Conservation (phyloP, 148 eudicot species). For the Rhododendron vialii region DNA sequence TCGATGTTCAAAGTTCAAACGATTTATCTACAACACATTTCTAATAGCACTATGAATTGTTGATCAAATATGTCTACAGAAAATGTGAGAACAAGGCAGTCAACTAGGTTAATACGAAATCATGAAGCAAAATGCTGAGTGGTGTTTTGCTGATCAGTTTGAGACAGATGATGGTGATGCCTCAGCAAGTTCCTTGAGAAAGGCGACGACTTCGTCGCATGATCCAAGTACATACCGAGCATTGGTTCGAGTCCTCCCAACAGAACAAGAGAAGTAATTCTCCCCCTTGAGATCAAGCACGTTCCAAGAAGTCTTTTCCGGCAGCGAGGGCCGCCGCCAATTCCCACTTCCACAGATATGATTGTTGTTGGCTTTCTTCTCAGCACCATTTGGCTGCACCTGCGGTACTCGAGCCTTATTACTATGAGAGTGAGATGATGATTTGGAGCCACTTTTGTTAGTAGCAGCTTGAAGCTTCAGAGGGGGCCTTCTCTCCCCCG, state of each 20-base stretch:
- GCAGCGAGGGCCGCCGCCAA: conserved; percentile 27
- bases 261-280: conserved; percentile 90
- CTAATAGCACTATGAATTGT: neutral
- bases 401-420: conserved; percentile 10
- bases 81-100: neutral
- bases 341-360: conserved; percentile 4
- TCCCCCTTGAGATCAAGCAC: conserved; percentile 88
- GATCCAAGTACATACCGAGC: conserved; percentile 69
- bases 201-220: conserved; percentile 77
- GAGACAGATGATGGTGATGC: conserved; percentile 23
- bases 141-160: neutral
- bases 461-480: conserved; percentile 39
- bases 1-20: neutral
- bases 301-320: conserved; percentile 63
- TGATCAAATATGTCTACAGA: neutral
- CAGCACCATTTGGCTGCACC: conserved; percentile 22
- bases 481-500: conserved; percentile 48
- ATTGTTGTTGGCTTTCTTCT: conserved; percentile 28
- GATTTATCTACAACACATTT: neutral
- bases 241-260: conserved; percentile 77
- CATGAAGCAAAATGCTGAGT: neutral
- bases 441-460: conserved; percentile 42
- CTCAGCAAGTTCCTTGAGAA: conserved; percentile 50
- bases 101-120: neutral
- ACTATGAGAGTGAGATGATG: conserved; percentile 15